Evolutionary conservation across 352 stramenopile genomes (phyloP), one percentile per base, ranked within the genome.

Genomic region (Phytophthora syringae): DNA sequence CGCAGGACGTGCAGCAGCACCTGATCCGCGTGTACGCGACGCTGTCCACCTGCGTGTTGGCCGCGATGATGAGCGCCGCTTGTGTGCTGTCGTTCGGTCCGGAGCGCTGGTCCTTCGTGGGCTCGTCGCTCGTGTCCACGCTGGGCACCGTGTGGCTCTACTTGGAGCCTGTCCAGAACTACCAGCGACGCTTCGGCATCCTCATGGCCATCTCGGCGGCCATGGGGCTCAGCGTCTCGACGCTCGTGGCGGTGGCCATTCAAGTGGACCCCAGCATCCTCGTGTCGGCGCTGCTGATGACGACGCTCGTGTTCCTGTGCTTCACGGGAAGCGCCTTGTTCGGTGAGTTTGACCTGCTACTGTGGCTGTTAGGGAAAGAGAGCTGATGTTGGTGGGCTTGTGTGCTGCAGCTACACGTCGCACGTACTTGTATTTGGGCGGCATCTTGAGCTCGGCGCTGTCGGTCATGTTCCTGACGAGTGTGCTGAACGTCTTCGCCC

Each of bases 371-470:
- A 4, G 18, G 18, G 32, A 10, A 30, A 24, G 13, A n/a, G 25
- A 11, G 18, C 7, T 47, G 18, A 16, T 9, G 18, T 27, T 43
- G 24, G 15, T 60, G 36, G 36, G 9, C n/a, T 16, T 34, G 27
- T 61, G n/a, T 52, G 21, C 2, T 60, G 52, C 45, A 83, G 85
- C 84, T 40, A 88, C 90, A 36, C 78, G 88, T 18, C 83, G 90
- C 65, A 84, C 76, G 50, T 93, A 93, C 66, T 55, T 97, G 60
- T 97, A 95, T 67, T 71, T 97, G 20, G 86, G 86, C 11, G 88
- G 79, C 18, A 77, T 94, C 12, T 67, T 97, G 45, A 86, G 74
- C 55, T 94, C 85, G 40, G 75, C 63, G 49, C 45, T 96, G 28
- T 89, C 77, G 30, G 50, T 82, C 47, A 61, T 94, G 61, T 54